Evolutionary conservation across 495 filamentous ascomycete species (phyloP).

Genomic region (Neurospora sp.): DNA sequence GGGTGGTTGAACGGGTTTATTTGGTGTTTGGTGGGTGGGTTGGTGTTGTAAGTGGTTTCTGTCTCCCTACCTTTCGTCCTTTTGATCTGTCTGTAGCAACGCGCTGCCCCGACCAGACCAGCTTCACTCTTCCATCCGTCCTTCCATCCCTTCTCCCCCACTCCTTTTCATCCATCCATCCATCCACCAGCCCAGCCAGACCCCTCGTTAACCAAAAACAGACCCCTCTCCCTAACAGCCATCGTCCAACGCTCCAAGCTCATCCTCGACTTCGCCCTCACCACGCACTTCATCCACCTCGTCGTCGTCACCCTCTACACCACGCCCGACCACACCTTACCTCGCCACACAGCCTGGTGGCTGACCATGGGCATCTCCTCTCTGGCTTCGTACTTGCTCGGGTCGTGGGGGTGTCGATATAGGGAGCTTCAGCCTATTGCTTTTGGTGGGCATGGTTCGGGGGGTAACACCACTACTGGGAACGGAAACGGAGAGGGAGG

Average conservation of each 20-base stretch:
- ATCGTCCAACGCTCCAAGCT: slow-evolving; percentile 82
- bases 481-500: background rate
- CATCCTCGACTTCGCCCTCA: slow-evolving; percentile 86
- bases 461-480: slow-evolving; percentile 4
- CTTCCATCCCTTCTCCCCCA: too few relatives aligned
- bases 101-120: too few relatives aligned
- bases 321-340: slow-evolving; percentile 41
- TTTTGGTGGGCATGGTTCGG: slow-evolving; percentile 53
- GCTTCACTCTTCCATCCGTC: too few relatives aligned
- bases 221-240: slow-evolving; percentile 66
- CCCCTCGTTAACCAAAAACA: too few relatives aligned
- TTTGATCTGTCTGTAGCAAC: too few relatives aligned
- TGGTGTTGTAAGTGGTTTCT: slow-evolving; percentile 54
- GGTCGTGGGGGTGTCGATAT: slow-evolving; percentile 85
- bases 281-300: slow-evolving; percentile 80
- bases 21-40: slow-evolving; percentile 68
- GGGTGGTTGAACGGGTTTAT: slow-evolving; percentile 87
- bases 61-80: too few relatives aligned
- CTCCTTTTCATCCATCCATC: too few relatives aligned
- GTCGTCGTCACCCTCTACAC: slow-evolving; percentile 67
- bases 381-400: slow-evolving; percentile 57
- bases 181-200: too few relatives aligned
- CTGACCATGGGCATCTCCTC: slow-evolving; percentile 59
- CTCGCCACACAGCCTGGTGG: slow-evolving; percentile 81
- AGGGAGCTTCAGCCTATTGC: slow-evolving; percentile 79